phyloP scores from a whole-genome alignment of 2,329 filamentous ascomycete species.

The Ophiocordyceps camponoti-floridani region DNA sequence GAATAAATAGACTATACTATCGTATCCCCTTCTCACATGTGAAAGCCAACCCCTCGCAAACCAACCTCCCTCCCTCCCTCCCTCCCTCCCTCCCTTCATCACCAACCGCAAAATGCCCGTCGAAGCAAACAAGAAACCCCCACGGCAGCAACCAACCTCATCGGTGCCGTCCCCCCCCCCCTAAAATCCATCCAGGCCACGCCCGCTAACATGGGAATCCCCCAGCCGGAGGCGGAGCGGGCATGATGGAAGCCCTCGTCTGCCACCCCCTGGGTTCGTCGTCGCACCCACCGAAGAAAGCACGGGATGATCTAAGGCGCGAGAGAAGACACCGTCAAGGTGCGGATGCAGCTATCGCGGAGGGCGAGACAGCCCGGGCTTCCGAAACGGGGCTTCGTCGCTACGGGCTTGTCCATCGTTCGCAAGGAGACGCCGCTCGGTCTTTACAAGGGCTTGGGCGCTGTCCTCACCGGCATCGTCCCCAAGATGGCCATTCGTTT shows the following conservation, averaged over 20 bases:
- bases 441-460: slow-evolving; percentile 95
- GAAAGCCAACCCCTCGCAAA: background rate
- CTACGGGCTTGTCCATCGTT: slow-evolving; percentile 74
- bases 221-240: slow-evolving; percentile 81
- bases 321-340: slow-evolving; percentile 76
- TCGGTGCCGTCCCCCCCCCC: slow-evolving; percentile 39
- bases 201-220: too few relatives aligned
- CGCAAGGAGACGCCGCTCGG: slow-evolving; percentile 79
- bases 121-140: slow-evolving; percentile 59
- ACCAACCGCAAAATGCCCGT: background rate
- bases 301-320: background rate
- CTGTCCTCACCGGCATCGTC: slow-evolving; percentile 87
- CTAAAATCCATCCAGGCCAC: background rate
- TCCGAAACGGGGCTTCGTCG: slow-evolving; percentile 73
- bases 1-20: background rate
- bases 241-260: slow-evolving; percentile 96
- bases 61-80: background rate
- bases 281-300: background rate
- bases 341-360: slow-evolving; percentile 94
- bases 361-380: slow-evolving; percentile 68
- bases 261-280: slow-evolving; percentile 82
- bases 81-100: background rate
- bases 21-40: background rate
- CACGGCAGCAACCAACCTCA: slow-evolving; percentile 76
- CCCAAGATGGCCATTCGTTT: slow-evolving; percentile 99